Base-by-base conservation (phyloP, 192 early-diverging fungal genomes). In the Phycomyces blakesleeanus region DNA sequence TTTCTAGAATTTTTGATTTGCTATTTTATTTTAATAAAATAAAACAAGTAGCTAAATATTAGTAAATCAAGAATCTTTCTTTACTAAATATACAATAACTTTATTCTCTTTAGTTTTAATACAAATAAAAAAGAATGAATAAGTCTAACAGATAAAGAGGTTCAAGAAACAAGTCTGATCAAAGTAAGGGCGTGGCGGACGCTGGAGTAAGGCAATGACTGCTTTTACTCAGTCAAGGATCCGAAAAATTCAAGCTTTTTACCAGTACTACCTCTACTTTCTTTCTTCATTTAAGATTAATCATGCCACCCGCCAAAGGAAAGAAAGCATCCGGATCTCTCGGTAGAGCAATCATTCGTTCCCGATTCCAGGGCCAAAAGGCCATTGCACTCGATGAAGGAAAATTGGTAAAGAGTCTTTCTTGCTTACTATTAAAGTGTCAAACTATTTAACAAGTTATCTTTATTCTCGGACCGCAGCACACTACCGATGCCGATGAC, bases 401-500 rank as follows among this genome's bases (percentile, higher is more conserved):
- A 24, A 63, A 66, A 40, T 55, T 73, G 39, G 71, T 73, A 73
- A 20, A 37, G 18, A 5, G 40, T 18, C 9, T 22, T 42, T 14
- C 40, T 27, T 34, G n/a, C n/a, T 22, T 18, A 38, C 14, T 20
- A 18, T 62, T 21, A 39, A 18, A 34, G 5, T 26, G 7, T 3
- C 21, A 41, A 59, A 50, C 62, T 49, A 24, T 44, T 25, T 25
- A 58, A 41, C 26, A 5, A n/a, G 26, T 37, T 9, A 10, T 27
- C 14, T 21, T 22, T 39, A 24, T 51, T 51, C 12, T 21, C 37
- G 15, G 51, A 27, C 12, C 41, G 25, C 59, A 85, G 84, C 93
- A 95, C 81, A 93, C 92, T 16, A 91, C 91, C 0, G 93, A 94
- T 37, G 71, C 87, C 5, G 83, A 93, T 58, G 93, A 97, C 72